phyloP scores from a whole-genome alignment of 257 asterid genomes.

The Rauvolfia tetraphylla region DNA sequence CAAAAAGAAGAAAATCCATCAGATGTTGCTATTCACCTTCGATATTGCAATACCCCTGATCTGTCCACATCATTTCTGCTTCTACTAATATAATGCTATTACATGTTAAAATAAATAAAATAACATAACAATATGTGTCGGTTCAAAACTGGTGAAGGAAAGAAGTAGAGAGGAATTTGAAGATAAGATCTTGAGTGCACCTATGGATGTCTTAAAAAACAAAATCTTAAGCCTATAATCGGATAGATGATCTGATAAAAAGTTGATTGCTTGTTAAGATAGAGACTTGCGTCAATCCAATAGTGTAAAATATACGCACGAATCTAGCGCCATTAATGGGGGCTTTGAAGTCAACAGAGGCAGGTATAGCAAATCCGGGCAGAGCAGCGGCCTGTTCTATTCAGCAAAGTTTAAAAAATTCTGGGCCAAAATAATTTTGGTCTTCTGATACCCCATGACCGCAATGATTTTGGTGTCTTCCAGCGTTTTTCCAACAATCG shows the following conservation, averaged over 20 bases:
- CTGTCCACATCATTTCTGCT: too few relatives aligned
- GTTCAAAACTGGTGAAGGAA: too few relatives aligned
- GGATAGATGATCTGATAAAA: not conserved
- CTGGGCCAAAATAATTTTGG: not conserved
- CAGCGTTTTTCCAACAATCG: not conserved
- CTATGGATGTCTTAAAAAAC: too few relatives aligned
- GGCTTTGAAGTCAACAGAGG: slow-evolving; percentile 5
- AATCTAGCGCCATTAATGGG: not conserved
- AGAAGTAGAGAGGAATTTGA: too few relatives aligned
- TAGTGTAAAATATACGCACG: not conserved
- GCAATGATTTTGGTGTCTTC: not conserved
- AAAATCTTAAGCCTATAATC: not conserved
- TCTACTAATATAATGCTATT: too few relatives aligned
- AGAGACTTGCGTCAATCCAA: not conserved
- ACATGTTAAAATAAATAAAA: too few relatives aligned
- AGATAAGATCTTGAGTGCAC: too few relatives aligned
- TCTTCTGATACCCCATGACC: too few relatives aligned
- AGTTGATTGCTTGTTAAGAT: not conserved
- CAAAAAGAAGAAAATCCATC: too few relatives aligned
- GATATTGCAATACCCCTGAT: too few relatives aligned
- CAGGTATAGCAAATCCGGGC: slow-evolving; percentile 16
- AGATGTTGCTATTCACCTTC: too few relatives aligned
- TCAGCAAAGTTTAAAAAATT: not conserved
- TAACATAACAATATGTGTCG: too few relatives aligned
- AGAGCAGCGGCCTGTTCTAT: not conserved